Conservation (phyloP, 331 rosid genomes). For the Quercus phellos region DNA sequence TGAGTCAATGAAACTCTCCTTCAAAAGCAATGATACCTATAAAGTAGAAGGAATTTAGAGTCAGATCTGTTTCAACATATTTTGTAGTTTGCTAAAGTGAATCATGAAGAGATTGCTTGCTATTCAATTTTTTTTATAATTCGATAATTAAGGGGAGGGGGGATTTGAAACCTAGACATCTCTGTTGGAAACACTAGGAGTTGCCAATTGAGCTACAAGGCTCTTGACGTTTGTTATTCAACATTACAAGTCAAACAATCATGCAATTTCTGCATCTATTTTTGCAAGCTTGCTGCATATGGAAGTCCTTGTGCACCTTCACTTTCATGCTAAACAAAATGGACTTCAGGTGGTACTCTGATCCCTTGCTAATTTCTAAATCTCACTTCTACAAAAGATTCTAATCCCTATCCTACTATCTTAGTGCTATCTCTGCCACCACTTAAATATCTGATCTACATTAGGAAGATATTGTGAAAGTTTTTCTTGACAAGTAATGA, state of each 20-base stretch:
- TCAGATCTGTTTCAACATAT: constrained; percentile 14
- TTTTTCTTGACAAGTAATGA: neutral
- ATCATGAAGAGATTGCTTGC: constrained; percentile 8
- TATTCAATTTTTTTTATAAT: neutral
- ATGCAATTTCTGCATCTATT: neutral
- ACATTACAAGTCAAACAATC: neutral
- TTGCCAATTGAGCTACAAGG: too few species aligned
- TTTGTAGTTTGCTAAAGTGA: constrained; percentile 7
- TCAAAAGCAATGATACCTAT: constrained; percentile 92
- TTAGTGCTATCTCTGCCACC: neutral
- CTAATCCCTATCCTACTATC: neutral
- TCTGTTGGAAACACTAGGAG: too few species aligned
- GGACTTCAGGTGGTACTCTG: neutral
- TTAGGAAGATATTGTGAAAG: neutral
- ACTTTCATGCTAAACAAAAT: neutral
- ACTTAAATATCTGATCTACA: neutral
- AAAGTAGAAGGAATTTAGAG: constrained; percentile 20
- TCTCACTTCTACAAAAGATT: neutral
- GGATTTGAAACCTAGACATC: too few species aligned
- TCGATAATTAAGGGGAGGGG: too few species aligned
- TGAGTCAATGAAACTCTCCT: constrained; percentile 94
- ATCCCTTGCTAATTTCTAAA: neutral
- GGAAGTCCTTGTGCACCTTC: neutral
- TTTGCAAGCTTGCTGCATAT: neutral
- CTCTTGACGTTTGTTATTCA: neutral